Base-by-base conservation (phyloP, 176 grass and related monocot genomes). In the Musa schizocarpa region DNA sequence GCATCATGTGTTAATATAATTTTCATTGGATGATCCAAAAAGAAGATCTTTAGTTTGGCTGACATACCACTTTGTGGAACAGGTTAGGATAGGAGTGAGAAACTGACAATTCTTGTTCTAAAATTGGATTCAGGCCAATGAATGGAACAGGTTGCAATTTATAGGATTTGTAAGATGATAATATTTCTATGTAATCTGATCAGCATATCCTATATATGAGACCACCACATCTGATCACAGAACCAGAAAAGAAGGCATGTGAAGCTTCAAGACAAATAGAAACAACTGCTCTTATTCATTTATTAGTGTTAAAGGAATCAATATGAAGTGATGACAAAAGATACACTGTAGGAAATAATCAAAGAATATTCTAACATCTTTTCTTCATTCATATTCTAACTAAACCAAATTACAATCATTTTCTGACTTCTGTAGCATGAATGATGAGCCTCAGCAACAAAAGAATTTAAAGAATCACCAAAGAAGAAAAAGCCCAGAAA, bases 401-500 rank as follows among this genome's bases (percentile, higher is more conserved):
- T 14, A 50, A 70, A 50, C 14, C 43, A 69, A 50, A 23, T 27
- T 72, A 53, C 69, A 14, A 17, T 17, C 50, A 13, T 16, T 72
- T 72, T 53, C 19, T 43, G 17, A 72, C 13, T 54, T 53, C 19
- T 72, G 23, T 72, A 51, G 53, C 69, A 72, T 53, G 52, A 22
- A 22, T 53, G 69, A 48, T 72, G 27, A 72, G 20, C 21, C 10
- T 22, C 50, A 24, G 51, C 49, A 72, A 72, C 49, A 21, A 72
- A 72, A 72, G 69, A 72, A 72, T 43, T 72, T 14, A 68, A 68
- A 68, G 65, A 68, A 68, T 68, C 12, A 34, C 27, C 27, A 68
- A 67, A 11, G 24, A 34, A 34, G 24, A 14, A 48, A 68, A 43
- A 11, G 29, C 29, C 16, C 8, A 68, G 20, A 27, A 72, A 23